Evolutionary conservation across 2,329 filamentous ascomycete genomes (phyloP).

Genomic region (Beauveria bassiana): DNA sequence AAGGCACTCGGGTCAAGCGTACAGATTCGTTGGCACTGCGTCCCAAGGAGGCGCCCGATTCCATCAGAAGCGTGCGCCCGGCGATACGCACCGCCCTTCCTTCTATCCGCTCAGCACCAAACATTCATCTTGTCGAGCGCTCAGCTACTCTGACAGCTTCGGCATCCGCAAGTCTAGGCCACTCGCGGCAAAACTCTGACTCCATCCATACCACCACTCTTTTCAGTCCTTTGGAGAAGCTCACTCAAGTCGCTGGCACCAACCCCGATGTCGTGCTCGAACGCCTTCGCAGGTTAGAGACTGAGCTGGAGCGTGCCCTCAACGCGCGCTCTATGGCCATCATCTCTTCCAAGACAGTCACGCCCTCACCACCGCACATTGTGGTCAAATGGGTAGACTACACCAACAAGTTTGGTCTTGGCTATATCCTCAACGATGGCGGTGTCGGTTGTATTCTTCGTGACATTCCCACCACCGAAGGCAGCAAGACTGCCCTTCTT

Average conservation of each 20-base stretch:
- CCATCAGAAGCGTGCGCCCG: conserved; percentile 7
- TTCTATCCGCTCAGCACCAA: conserved; percentile 20
- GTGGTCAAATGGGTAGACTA: conserved; percentile 84
- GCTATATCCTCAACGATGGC: conserved; percentile 76
- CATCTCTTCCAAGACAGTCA: conserved; percentile 44
- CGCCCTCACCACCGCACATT: conserved; percentile 52
- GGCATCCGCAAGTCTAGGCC: conserved; percentile 16
- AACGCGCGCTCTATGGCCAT: conserved; percentile 57
- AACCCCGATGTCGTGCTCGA: conserved; percentile 51
- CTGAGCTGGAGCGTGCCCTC: conserved; percentile 53
- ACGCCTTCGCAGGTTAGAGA: conserved; percentile 48
- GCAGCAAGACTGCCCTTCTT: conserved; percentile 41
- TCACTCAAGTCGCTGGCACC: conserved; percentile 42
- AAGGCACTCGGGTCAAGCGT: conserved; percentile 6
- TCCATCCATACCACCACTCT: conserved; percentile 37
- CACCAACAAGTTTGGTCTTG: conserved; percentile 77
- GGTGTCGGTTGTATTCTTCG: conserved; percentile 65
- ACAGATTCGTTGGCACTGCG: conserved; percentile 10
- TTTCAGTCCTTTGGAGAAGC: conserved; percentile 47
- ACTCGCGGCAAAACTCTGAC: conserved; percentile 22
- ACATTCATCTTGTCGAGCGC: conserved; percentile 23
- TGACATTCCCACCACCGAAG: conserved; percentile 46
- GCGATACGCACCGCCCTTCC: conserved; percentile 6
- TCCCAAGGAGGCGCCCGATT: conserved; percentile 7
- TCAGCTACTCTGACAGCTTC: conserved; percentile 22